Base-by-base conservation (phyloP, 2,329 filamentous ascomycete genomes). In the Beauveria varroae region DNA sequence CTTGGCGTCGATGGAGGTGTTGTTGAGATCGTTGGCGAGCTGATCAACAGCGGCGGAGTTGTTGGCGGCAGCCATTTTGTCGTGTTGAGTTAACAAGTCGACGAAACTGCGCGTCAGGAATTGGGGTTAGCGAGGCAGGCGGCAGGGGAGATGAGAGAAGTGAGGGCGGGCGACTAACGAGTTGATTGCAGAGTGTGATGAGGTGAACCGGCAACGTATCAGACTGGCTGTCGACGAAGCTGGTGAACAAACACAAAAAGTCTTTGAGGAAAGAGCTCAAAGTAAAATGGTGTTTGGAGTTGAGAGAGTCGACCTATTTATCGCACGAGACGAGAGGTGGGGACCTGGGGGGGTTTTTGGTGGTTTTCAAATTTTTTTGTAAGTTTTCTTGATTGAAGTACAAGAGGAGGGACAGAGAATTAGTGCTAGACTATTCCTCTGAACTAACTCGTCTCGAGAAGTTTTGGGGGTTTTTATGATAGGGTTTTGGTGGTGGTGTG, bases 11-110 rank as follows among this genome's bases (percentile, higher is more conserved):
- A 91, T 81, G 75, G 84, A 82, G 72, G 87, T 78, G 79, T 87
- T 90, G 77, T 83, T 80, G 71, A 89, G 87, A 74, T 95, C 90
- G 78, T 85, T 81, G 79, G 87, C 85, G 77, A 92, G 89, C 87
- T 91, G 89, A 71, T 90, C 88, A 81, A 88, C 85, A 85, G 84
- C 83, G 76, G 78, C 78, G 71, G 79, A 73, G 68, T 80, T 73
- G 74, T 80, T 76, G 76, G 82, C 76, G 73, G 81, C 79, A 78
- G 84, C 81, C 84, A 89, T 88, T 76, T 78, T 82, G 64, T 67
- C 63, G 63, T 49, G 57, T 40, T 51, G 64, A 54, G 47, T 57
- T 54, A 49, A 60, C 50, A 63, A 47, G 57, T 61, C 43, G 54
- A 64, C 51, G 53, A 30, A 59, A 62, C 63, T 70, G 61, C 18